These are phyloP conservation scores for Neospermospora avenae DNA, from an alignment of 2,329 filamentous ascomycete species.

Conservation along the genomic window DNA sequence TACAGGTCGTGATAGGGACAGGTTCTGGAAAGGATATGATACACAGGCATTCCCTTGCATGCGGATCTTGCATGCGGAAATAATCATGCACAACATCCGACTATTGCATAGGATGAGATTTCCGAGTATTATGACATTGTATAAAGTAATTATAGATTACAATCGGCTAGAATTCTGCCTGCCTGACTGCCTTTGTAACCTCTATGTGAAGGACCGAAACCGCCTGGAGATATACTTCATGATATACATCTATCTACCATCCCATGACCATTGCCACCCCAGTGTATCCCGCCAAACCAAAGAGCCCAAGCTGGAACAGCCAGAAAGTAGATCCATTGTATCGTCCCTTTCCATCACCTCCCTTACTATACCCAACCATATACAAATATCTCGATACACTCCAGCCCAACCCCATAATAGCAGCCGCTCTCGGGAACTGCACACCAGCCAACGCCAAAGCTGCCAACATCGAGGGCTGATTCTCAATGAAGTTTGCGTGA, in stretches of 20 bases:
- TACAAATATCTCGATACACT: slow-evolving; percentile 51
- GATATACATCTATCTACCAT: slow-evolving; percentile 12
- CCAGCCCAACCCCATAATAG: slow-evolving; percentile 51
- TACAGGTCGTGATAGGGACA: too few relatives aligned
- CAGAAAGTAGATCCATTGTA: slow-evolving; percentile 27
- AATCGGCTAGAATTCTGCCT: too few relatives aligned
- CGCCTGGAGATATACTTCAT: background rate
- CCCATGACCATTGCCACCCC: slow-evolving; percentile 28
- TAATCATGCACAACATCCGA: too few relatives aligned
- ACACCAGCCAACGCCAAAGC: slow-evolving; percentile 55
- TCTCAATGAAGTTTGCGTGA: slow-evolving; percentile 63
- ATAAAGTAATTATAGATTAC: too few relatives aligned
- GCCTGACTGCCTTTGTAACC: too few relatives aligned
- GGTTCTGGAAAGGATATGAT: too few relatives aligned
- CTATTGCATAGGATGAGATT: too few relatives aligned
- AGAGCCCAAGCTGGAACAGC: slow-evolving; percentile 28
- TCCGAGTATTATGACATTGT: too few relatives aligned
- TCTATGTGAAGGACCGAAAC: background rate
- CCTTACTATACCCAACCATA: slow-evolving; percentile 45
- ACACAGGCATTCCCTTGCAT: too few relatives aligned
- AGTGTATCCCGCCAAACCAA: slow-evolving; percentile 27
- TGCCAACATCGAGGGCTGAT: slow-evolving; percentile 50
- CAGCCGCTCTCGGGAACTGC: slow-evolving; percentile 48
- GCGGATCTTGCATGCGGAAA: too few relatives aligned
- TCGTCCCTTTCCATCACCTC: slow-evolving; percentile 26